phyloP scores from a whole-genome alignment of 176 grass and related monocot genomes.

The Oryza nivara region DNA sequence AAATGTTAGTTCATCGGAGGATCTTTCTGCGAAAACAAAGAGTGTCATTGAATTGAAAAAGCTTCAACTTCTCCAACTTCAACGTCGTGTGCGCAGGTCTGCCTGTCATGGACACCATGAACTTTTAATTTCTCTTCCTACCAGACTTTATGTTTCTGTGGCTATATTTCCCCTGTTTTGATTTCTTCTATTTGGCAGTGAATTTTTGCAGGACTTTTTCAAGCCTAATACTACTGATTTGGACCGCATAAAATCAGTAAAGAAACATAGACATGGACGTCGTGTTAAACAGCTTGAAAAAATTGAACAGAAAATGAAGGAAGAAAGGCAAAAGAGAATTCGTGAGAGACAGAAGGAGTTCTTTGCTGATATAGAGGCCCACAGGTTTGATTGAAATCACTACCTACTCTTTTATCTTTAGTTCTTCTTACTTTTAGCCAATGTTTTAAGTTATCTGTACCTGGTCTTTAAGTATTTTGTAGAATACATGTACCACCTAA shows the following conservation, averaged over 20 bases:
- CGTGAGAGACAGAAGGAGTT: constrained; percentile 97
- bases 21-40: constrained; percentile 93
- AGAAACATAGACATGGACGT: constrained; percentile 92
- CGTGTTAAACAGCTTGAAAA: constrained; percentile 95
- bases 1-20: constrained; percentile 88
- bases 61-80: constrained; percentile 95
- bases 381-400: constrained; percentile 59
- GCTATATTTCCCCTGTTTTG: constrained; percentile 22
- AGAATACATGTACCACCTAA: constrained; percentile 10
- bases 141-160: constrained; percentile 11
- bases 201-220: constrained; percentile 95
- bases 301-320: constrained; percentile 99
- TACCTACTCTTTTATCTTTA: neutral
- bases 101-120: constrained; percentile 18
- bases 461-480: constrained; percentile 20
- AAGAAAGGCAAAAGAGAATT: constrained; percentile 97
- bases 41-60: constrained; percentile 98
- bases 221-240: constrained; percentile 81
- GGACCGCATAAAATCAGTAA: constrained; percentile 80
- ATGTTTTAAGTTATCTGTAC: constrained; percentile 26
- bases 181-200: constrained; percentile 64
- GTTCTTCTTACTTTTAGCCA: constrained; percentile 9
- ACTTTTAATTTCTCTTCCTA: constrained; percentile 1
- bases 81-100: constrained; percentile 86
- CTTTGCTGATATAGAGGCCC: constrained; percentile 92